Evolutionary conservation across 371 early-diverging fungal genomes (phyloP).

Genomic region (Batkoa obscura): DNA sequence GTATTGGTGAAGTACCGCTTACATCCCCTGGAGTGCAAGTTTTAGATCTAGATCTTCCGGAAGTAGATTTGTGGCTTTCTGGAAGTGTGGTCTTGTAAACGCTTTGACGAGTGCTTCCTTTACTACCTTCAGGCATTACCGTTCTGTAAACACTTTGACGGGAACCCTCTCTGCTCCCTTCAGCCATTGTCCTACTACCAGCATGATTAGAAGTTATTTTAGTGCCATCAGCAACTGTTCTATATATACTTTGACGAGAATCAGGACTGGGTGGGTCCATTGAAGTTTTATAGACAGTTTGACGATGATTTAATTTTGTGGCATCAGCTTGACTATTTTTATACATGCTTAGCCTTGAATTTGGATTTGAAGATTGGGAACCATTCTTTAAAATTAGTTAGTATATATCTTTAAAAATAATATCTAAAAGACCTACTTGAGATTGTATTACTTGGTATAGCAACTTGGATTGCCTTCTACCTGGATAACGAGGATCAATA

Average conservation of each 20-base stretch:
- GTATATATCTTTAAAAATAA: neutral
- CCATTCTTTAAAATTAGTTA: neutral
- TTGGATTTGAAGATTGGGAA: neutral
- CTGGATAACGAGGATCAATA: slow-evolving; percentile 3
- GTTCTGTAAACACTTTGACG: too few relatives aligned
- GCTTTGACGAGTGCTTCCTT: too few relatives aligned
- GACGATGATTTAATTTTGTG: neutral
- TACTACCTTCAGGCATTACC: too few relatives aligned
- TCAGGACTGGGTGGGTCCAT: neutral
- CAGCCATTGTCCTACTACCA: too few relatives aligned
- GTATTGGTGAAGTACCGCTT: too few relatives aligned
- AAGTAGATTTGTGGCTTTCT: neutral
- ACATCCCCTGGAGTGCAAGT: too few relatives aligned
- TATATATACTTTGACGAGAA: too few relatives aligned
- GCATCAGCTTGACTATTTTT: neutral
- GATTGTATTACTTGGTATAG: slow-evolving; percentile 4
- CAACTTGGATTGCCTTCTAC: slow-evolving; percentile 1
- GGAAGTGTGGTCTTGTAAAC: too few relatives aligned
- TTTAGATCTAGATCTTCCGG: neutral
- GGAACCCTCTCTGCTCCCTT: too few relatives aligned
- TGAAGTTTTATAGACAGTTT: neutral
- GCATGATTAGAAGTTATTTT: too few relatives aligned
- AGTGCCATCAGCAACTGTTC: too few relatives aligned
- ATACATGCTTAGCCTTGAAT: too few relatives aligned
- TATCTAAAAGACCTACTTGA: neutral